Evolutionary conservation across 495 filamentous ascomycete species (phyloP), one percentile per base, ranked within the genome.

Genomic region (Geopyxis carbonaria): DNA sequence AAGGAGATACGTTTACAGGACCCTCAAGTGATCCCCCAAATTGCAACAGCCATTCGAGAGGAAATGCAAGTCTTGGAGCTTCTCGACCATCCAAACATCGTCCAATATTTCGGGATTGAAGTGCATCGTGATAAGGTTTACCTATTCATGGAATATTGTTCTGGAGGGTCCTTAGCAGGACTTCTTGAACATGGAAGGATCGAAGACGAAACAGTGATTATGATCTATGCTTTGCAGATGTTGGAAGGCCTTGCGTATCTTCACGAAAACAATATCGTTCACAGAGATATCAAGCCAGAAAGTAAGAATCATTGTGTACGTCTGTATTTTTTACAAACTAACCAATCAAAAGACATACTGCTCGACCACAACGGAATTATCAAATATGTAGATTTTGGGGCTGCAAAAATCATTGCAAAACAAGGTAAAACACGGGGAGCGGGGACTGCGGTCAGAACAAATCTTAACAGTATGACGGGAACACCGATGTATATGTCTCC

Each of bases 401-500:
- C 89, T 4, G 91, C 89, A 30, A 95, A 95, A 58, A 81, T 95
- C 47, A 93, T 97, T 48, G 87, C 89, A 32, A 76, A 86, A 18
- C 80, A 92, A 55, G 87, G 89, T 40, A 83, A 83, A 47, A 95
- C 89, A 14, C 64, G 91, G 11, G 73, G 75, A 16, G 61, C 63
- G 47, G 59, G 68, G 58, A 62, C 66, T 33, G 59, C 68, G 2
- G 62, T 69, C 28, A 61, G 58, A 43, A 70, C 64, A 29, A 80
- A 81, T 47, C 65, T 80, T 45, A 82, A 91, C 56, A 82, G 80
- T 28, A 94, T 93, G 77, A 92, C 84, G 6, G 89, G 89, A 45
- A 97, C 89, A 24, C 89, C 89, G 18, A 97, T 97, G 89, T 97
- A 97, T 65, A 97, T 97, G 89, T 95, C 91, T 11, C 89, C 89